Evolutionary conservation across 345 rosid genomes (phyloP).

Genomic region (Gossypium turneri): DNA sequence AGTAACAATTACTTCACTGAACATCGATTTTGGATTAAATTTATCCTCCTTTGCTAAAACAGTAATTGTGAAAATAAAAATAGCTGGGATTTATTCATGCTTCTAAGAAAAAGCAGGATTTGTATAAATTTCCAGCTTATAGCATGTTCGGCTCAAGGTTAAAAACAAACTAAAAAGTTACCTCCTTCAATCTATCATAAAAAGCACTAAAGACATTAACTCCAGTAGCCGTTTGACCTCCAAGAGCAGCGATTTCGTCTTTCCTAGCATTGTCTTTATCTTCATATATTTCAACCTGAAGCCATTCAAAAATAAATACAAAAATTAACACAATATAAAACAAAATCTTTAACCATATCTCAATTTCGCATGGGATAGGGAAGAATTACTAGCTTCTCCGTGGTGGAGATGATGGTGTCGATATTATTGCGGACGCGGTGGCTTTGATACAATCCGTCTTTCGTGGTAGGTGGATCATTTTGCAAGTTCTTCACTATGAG

Average conservation of each 20-base stretch:
- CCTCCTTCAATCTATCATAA: conserved; percentile 94
- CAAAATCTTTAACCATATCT: background rate
- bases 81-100: background rate
- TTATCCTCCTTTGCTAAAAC: background rate
- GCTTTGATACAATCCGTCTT: conserved; percentile 76
- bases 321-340: background rate
- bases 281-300: conserved; percentile 77
- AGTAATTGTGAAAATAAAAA: background rate
- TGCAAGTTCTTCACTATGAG: conserved; percentile 87
- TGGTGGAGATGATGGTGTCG: conserved; percentile 50
- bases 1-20: background rate
- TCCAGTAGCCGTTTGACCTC: conserved; percentile 75
- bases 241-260: conserved; percentile 92
- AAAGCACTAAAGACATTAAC: conserved; percentile 74
- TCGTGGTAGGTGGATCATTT: conserved; percentile 57
- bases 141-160: background rate
- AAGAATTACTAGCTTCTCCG: conserved; percentile 59
- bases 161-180: conserved; percentile 16
- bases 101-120: background rate
- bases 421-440: conserved; percentile 91
- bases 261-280: conserved; percentile 85
- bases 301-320: background rate
- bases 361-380: background rate
- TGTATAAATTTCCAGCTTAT: background rate
- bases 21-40: background rate